Conservation (phyloP, 768 basidiomycete genomes). For the Macrocybe gigantea region DNA sequence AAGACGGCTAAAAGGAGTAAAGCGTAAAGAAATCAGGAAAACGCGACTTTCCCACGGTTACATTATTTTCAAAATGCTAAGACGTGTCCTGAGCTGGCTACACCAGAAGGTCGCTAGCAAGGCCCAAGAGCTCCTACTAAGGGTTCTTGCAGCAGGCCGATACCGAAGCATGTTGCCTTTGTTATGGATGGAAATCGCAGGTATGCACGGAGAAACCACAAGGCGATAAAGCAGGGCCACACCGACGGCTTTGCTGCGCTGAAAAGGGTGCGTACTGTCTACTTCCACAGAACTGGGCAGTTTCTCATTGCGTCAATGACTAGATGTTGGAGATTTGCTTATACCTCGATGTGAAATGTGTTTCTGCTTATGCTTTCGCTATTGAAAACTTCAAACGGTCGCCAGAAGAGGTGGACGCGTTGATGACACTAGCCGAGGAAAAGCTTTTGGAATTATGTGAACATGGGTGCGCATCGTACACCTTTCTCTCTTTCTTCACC, state of each 20-base stretch:
- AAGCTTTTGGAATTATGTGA: slow-evolving; percentile 73
- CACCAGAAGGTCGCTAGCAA: slow-evolving; percentile 8
- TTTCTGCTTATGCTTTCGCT: slow-evolving; percentile 95
- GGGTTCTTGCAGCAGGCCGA: slow-evolving; percentile 75
- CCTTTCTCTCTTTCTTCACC: neutral
- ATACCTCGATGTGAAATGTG: slow-evolving; percentile 70
- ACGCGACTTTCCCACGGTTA: neutral
- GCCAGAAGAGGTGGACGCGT: slow-evolving; percentile 75
- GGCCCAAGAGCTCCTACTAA: slow-evolving; percentile 6
- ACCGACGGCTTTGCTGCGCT: slow-evolving; percentile 78
- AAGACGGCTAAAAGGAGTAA: too few relatives aligned
- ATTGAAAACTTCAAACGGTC: slow-evolving; percentile 96
- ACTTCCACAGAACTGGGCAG: neutral
- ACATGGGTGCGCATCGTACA: slow-evolving; percentile 58
- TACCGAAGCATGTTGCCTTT: slow-evolving; percentile 88
- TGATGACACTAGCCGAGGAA: slow-evolving; percentile 80
- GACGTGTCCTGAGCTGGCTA: slow-evolving; percentile 12
- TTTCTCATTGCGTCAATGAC: neutral
- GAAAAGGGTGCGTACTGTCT: slow-evolving; percentile 53
- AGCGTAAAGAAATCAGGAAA: too few relatives aligned
- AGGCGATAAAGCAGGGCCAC: slow-evolving; percentile 75
- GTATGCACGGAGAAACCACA: slow-evolving; percentile 68
- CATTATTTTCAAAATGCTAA: slow-evolving; percentile 3
- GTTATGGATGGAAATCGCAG: slow-evolving; percentile 97
- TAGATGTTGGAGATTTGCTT: slow-evolving; percentile 87